Evolutionary conservation across 768 basidiomycete genomes (phyloP).

Genomic region (Mycena albidolilacea): DNA sequence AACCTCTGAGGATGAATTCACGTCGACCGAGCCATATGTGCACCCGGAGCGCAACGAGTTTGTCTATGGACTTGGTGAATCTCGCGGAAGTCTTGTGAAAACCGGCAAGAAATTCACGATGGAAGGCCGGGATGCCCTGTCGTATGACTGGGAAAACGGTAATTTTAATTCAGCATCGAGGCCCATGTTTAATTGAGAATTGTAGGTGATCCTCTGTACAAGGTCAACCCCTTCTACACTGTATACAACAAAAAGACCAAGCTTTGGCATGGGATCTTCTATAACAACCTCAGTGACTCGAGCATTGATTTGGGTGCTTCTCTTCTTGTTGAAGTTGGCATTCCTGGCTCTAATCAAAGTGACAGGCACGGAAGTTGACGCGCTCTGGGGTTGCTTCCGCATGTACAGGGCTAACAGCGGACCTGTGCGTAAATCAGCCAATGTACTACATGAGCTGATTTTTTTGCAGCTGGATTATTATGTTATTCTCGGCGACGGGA

Average conservation of each 20-base stretch:
- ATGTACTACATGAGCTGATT: neutral
- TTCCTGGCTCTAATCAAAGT: neutral
- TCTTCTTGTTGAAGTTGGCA: neutral
- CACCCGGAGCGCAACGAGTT: conserved; percentile 39
- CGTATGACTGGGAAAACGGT: conserved; percentile 40
- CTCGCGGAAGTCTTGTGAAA: conserved; percentile 38
- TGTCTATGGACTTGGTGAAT: conserved; percentile 39
- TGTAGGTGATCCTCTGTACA: conserved; percentile 35
- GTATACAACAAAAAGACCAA: conserved; percentile 41
- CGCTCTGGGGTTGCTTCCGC: conserved; percentile 39
- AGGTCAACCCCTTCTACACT: conserved; percentile 40
- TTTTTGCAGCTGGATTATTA: conserved; percentile 35
- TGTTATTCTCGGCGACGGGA: conserved; percentile 39
- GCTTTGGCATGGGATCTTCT: conserved; percentile 39
- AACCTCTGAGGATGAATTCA: conserved; percentile 38
- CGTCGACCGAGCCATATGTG: conserved; percentile 29
- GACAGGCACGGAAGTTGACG: conserved; percentile 34
- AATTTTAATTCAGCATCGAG: neutral
- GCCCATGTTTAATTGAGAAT: neutral
- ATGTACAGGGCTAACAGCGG: conserved; percentile 38
- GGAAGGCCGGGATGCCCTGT: conserved; percentile 37
- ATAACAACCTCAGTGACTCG: conserved; percentile 40
- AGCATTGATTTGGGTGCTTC: conserved; percentile 30
- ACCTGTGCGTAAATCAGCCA: conserved; percentile 5
- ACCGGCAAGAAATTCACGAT: conserved; percentile 37